Evolutionary conservation across 1,284 basidiomycete genomes (phyloP).

Genomic region (Laetiporus sulphureus): DNA sequence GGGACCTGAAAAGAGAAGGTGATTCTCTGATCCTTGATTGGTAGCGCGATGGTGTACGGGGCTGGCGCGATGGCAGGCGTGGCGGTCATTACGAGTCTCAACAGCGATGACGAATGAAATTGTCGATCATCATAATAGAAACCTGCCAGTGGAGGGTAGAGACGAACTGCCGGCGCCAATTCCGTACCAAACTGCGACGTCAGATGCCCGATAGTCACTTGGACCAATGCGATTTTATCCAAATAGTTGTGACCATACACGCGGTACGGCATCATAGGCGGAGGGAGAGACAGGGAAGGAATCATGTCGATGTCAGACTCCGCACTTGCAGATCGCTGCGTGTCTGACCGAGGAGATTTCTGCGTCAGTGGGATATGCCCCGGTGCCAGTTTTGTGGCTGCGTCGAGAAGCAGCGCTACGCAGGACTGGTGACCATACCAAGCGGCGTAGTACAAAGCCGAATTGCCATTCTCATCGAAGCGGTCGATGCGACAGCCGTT

Average conservation of each 20-base stretch:
- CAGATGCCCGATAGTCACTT: conserved; percentile 80
- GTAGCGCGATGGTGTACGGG: conserved; percentile 85
- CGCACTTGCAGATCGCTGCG: conserved; percentile 30
- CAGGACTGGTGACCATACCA: conserved; percentile 93
- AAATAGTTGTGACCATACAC: conserved; percentile 91
- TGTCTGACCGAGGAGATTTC: conserved; percentile 26
- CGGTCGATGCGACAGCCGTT: conserved; percentile 73
- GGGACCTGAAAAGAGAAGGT: conserved; percentile 88
- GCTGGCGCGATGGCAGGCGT: conserved; percentile 75
- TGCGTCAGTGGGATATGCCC: conserved; percentile 14
- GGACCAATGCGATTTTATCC: conserved; percentile 83
- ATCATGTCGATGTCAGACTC: conserved; percentile 86
- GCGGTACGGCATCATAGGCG: conserved; percentile 95
- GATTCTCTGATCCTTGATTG: conserved; percentile 75
- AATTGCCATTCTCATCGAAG: conserved; percentile 82
- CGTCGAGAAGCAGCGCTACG: conserved; percentile 66
- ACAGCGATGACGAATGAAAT: conserved; percentile 68
- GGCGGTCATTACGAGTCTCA: conserved; percentile 93
- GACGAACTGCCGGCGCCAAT: conserved; percentile 43
- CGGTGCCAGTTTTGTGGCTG: conserved; percentile 22
- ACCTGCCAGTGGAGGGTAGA: conserved; percentile 65
- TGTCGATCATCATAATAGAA: conserved; percentile 53
- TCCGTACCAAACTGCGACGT: conserved; percentile 27
- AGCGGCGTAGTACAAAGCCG: conserved; percentile 91
- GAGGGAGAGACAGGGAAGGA: conserved; percentile 89